Evolutionary conservation across 495 filamentous ascomycete species (phyloP).

Genomic region (Penicillium paradoxum): DNA sequence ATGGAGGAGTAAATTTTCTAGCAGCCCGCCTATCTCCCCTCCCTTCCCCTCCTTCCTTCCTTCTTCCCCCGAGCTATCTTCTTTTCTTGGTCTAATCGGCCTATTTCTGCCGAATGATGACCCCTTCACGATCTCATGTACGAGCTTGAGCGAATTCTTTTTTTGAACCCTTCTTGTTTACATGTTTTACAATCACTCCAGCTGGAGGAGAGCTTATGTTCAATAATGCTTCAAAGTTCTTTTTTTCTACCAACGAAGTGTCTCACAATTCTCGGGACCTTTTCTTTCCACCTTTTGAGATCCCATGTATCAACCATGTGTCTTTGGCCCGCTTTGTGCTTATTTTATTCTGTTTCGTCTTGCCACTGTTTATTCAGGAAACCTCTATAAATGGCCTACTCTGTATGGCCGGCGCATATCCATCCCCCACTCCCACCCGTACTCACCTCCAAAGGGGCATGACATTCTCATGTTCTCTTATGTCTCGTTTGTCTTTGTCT

Average conservation of each 20-base stretch:
- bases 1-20: slow-evolving; percentile 75
- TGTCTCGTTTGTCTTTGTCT: slow-evolving; percentile 5
- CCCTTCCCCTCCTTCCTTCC: neutral
- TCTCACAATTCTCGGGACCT: slow-evolving; percentile 19
- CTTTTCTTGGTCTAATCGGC: neutral
- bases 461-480: slow-evolving; percentile 6
- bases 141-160: slow-evolving; percentile 36
- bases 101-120: slow-evolving; percentile 9
- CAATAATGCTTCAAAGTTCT: no score
- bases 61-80: slow-evolving; percentile 1
- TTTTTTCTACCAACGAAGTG: slow-evolving; percentile 14
- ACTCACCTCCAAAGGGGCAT: slow-evolving; percentile 7
- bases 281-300: slow-evolving; percentile 12
- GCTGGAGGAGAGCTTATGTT: slow-evolving; percentile 7
- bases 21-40: neutral
- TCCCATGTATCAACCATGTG: slow-evolving; percentile 28
- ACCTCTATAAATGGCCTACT: slow-evolving; percentile 21
- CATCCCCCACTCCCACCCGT: slow-evolving; percentile 11
- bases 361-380: slow-evolving; percentile 16
- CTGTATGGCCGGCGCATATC: slow-evolving; percentile 26
- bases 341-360: slow-evolving; percentile 10
- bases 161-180: slow-evolving; percentile 28
- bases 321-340: slow-evolving; percentile 26
- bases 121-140: slow-evolving; percentile 38
- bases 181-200: slow-evolving; percentile 21